Evolutionary conservation across 371 early-diverging fungal genomes (phyloP).

Genomic region (Mortierella sp.): DNA sequence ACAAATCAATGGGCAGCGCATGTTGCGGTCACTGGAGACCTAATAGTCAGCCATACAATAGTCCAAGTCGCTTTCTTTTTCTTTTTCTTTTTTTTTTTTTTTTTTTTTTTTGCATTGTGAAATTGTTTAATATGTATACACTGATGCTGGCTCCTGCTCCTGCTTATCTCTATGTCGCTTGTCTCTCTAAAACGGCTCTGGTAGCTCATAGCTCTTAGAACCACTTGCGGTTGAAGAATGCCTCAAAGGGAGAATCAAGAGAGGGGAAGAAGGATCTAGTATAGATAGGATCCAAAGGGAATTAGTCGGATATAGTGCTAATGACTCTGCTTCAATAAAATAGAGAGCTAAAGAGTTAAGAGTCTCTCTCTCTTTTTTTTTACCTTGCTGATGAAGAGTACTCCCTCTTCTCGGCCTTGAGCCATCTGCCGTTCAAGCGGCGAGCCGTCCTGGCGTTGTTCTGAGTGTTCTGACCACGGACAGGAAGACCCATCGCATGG

Average conservation of each 20-base stretch:
- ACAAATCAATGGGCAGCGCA: no score
- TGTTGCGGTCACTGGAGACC: no score
- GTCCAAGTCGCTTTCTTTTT: no score
- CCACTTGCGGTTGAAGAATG: conserved; percentile 48
- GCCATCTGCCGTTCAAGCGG: conserved; percentile 76
- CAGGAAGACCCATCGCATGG: conserved; percentile 90
- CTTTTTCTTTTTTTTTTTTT: no score
- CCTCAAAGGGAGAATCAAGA: conserved; percentile 37
- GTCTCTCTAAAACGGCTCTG: no score
- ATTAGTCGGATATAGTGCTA: background rate
- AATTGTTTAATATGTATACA: no score
- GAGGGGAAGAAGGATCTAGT: conserved; percentile 31
- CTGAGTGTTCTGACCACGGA: conserved; percentile 90
- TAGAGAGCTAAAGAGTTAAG: no score
- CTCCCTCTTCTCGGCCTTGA: conserved; percentile 48
- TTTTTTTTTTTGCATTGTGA: no score
- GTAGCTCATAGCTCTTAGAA: conserved; percentile 9
- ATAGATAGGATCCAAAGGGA: background rate
- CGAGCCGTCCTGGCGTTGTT: conserved; percentile 92
- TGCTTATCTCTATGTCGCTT: no score
- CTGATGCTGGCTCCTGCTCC: no score
- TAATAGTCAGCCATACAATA: no score
- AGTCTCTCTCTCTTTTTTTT: background rate
- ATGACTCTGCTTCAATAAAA: background rate
- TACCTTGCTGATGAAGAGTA: conserved; percentile 45